Evolutionary conservation across 2,329 filamentous ascomycete species (phyloP).

Genomic region (Botrytis medusae): DNA sequence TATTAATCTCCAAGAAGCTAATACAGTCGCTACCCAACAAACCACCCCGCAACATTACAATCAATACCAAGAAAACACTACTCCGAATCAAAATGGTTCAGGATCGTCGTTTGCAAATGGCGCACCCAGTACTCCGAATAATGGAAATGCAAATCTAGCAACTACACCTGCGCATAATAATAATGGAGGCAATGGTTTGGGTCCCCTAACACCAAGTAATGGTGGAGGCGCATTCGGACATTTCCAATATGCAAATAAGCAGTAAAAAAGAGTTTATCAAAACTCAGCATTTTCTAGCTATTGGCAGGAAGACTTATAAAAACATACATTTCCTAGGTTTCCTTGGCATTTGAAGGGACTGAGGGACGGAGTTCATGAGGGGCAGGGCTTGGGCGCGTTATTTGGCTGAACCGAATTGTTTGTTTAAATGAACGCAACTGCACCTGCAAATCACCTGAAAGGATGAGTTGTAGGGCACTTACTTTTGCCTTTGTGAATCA

Average conservation of each 20-base stretch:
- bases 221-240: slow-evolving; percentile 73
- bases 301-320: neutral
- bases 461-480: neutral
- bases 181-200: slow-evolving; percentile 51
- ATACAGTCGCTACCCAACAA: slow-evolving; percentile 42
- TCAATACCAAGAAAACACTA: slow-evolving; percentile 47
- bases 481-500: neutral
- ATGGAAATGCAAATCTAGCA: slow-evolving; percentile 55
- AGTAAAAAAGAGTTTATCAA: slow-evolving; percentile 16
- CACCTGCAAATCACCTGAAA: neutral
- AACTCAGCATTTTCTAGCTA: neutral
- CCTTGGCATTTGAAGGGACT: neutral
- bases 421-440: neutral
- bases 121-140: slow-evolving; percentile 67
- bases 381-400: slow-evolving; percentile 7
- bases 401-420: neutral
- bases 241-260: slow-evolving; percentile 49
- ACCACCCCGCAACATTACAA: slow-evolving; percentile 45
- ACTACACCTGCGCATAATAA: slow-evolving; percentile 54
- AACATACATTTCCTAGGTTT: slow-evolving; percentile 11
- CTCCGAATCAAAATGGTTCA: slow-evolving; percentile 53
- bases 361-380: slow-evolving; percentile 1
- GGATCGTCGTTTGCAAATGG: slow-evolving; percentile 49
- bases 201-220: slow-evolving; percentile 75
- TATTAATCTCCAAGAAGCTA: slow-evolving; percentile 68